These are phyloP conservation scores for Neovahlkampfia damariscottae DNA, from an alignment of 78 protist genomes.

Conservation along the genomic window DNA sequence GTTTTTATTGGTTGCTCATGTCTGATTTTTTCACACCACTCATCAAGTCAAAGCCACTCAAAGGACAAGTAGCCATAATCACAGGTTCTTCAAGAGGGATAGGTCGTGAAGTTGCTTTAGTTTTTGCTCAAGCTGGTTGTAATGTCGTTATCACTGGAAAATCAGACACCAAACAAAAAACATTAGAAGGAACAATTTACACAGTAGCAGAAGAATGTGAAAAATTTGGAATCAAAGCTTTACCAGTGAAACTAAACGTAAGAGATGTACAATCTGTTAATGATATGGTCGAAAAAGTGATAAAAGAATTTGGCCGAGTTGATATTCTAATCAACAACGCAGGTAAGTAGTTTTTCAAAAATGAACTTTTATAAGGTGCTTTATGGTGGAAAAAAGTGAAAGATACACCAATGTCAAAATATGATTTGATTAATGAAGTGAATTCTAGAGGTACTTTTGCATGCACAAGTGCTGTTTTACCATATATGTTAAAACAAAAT, in stretches of 20 bases:
- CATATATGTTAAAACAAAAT: background rate
- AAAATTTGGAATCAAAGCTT: constrained; percentile 4
- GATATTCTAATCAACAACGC: constrained; percentile 28
- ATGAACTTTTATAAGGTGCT: too few species aligned
- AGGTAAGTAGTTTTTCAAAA: too few species aligned
- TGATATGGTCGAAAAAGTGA: background rate
- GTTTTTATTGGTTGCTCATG: too few species aligned
- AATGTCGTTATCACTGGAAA: constrained; percentile 17
- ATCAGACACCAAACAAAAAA: background rate
- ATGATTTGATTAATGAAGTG: constrained; percentile 12
- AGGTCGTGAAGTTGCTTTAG: constrained; percentile 21
- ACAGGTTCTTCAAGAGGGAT: constrained; percentile 27
- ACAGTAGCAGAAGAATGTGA: constrained; percentile 8
- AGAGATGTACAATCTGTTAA: background rate
- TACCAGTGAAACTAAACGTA: constrained; percentile 23
- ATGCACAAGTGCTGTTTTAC: background rate
- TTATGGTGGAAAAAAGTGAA: background rate
- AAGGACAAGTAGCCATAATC: constrained; percentile 5
- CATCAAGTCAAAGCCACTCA: background rate
- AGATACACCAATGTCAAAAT: background rate
- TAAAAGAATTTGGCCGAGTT: constrained; percentile 9
- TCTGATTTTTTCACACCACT: too few species aligned
- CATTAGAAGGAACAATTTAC: constrained; percentile 18
- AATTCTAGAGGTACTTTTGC: constrained; percentile 14
- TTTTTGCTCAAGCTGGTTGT: constrained; percentile 1